Conservation (phyloP, 495 filamentous ascomycete genomes). For the Penicillium pulvis region DNA sequence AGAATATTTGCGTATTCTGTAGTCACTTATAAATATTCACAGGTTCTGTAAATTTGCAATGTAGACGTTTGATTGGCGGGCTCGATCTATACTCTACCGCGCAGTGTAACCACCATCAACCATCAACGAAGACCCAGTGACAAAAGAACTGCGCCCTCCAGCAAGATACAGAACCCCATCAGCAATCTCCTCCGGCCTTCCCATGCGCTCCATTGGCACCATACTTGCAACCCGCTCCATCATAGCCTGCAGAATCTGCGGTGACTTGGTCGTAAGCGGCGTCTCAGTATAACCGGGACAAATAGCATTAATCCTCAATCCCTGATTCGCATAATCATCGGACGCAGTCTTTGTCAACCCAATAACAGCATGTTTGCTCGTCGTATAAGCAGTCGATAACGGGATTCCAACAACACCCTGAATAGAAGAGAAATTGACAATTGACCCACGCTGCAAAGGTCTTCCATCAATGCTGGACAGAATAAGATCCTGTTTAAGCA, state of each 20-base stretch:
- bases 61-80: neutral
- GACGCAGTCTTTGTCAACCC: slow-evolving; percentile 39
- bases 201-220: slow-evolving; percentile 45
- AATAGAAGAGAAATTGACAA: slow-evolving; percentile 50
- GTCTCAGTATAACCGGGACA: slow-evolving; percentile 49
- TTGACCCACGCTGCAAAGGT: slow-evolving; percentile 30
- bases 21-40: too few species aligned
- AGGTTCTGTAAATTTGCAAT: too few species aligned
- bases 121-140: slow-evolving; percentile 43
- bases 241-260: slow-evolving; percentile 28
- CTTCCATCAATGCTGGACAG: slow-evolving; percentile 29
- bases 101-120: slow-evolving; percentile 48
- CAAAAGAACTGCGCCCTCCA: slow-evolving; percentile 41
- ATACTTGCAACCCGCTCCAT: slow-evolving; percentile 31
- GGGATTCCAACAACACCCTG: slow-evolving; percentile 36
- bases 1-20: too few species aligned
- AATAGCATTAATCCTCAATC: slow-evolving; percentile 46
- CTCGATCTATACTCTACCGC: slow-evolving; percentile 8
- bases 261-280: slow-evolving; percentile 36
- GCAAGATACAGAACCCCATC: slow-evolving; percentile 47
- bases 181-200: slow-evolving; percentile 42
- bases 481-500: slow-evolving; percentile 45
- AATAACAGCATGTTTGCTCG: slow-evolving; percentile 39
- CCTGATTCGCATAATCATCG: slow-evolving; percentile 46
- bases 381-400: slow-evolving; percentile 34